Conservation (phyloP, 2,329 filamentous ascomycete genomes). For the Dothistroma pini region DNA sequence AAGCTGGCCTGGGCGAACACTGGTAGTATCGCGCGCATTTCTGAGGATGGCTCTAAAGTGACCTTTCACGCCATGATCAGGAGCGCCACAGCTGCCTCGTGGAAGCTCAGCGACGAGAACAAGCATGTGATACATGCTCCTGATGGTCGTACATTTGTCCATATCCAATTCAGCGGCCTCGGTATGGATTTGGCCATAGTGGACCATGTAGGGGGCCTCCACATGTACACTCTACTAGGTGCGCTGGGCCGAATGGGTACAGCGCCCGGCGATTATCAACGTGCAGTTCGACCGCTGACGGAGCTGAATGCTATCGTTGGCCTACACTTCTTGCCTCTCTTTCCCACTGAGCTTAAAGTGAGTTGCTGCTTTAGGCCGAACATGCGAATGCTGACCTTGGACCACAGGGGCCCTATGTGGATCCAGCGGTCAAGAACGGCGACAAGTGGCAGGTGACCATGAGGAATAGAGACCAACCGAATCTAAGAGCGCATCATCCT, state of each 20-base stretch:
- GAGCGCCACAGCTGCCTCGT: slow-evolving; percentile 64
- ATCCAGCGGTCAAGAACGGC: slow-evolving; percentile 39
- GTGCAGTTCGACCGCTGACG: slow-evolving; percentile 60
- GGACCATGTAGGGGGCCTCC: slow-evolving; percentile 73
- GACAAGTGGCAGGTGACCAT: slow-evolving; percentile 66
- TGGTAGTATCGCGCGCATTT: slow-evolving; percentile 80
- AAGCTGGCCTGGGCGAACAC: slow-evolving; percentile 83
- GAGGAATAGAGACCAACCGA: slow-evolving; percentile 54
- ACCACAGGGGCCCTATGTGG: slow-evolving; percentile 28
- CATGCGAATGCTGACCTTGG: slow-evolving; percentile 26
- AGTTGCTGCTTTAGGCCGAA: slow-evolving; percentile 15
- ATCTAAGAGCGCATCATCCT: slow-evolving; percentile 70
- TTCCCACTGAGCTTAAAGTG: slow-evolving; percentile 34
- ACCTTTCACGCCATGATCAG: slow-evolving; percentile 70
- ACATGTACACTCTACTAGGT: slow-evolving; percentile 67
- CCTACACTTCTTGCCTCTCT: slow-evolving; percentile 66
- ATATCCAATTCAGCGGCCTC: slow-evolving; percentile 76
- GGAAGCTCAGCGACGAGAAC: slow-evolving; percentile 72
- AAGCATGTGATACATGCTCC: slow-evolving; percentile 59
- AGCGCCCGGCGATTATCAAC: slow-evolving; percentile 52
- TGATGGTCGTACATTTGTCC: slow-evolving; percentile 65
- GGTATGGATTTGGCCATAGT: slow-evolving; percentile 79
- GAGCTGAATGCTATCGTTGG: slow-evolving; percentile 77
- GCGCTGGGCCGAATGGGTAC: slow-evolving; percentile 69
- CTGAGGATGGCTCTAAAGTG: slow-evolving; percentile 65